Conservation (phyloP, 2,329 filamentous ascomycete species). For the Colletotrichum nymphaeae region DNA sequence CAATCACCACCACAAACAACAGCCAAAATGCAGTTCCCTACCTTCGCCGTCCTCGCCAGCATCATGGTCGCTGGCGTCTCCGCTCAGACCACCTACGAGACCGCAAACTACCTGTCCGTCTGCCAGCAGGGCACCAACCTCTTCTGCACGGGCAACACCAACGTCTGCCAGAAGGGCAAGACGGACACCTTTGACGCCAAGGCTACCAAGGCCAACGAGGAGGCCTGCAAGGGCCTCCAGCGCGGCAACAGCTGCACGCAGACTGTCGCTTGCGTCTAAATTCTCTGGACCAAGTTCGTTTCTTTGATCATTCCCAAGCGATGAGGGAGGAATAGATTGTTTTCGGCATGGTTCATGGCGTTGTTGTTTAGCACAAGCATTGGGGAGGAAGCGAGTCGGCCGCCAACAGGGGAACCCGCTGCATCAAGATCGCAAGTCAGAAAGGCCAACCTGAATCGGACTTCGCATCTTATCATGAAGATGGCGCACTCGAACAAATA, state of each 20-base stretch:
- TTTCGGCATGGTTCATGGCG: neutral
- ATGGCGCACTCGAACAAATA: too few species aligned
- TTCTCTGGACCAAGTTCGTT: neutral
- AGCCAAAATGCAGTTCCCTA: slow-evolving; percentile 24
- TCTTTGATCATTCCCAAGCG: neutral
- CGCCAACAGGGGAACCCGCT: neutral
- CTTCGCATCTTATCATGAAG: neutral
- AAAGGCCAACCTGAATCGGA: neutral
- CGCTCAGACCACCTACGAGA: slow-evolving; percentile 7
- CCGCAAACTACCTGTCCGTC: slow-evolving; percentile 3
- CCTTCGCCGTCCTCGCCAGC: neutral
- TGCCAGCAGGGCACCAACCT: slow-evolving; percentile 7
- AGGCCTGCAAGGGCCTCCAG: slow-evolving; percentile 5
- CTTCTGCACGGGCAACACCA: slow-evolving; percentile 22
- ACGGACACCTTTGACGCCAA: slow-evolving; percentile 13
- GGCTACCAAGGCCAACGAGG: slow-evolving; percentile 19
- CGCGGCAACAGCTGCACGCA: slow-evolving; percentile 4
- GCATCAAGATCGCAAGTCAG: neutral
- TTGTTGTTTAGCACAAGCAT: too few species aligned
- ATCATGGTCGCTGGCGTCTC: neutral
- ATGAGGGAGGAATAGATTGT: neutral
- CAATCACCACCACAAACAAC: neutral
- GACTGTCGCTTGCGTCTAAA: slow-evolving; percentile 17
- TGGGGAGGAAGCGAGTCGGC: too few species aligned
- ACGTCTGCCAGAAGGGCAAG: slow-evolving; percentile 7